These are phyloP conservation scores for Amanita pallidorosea DNA, from an alignment of 768 basidiomycete genomes.

Conservation along the genomic window DNA sequence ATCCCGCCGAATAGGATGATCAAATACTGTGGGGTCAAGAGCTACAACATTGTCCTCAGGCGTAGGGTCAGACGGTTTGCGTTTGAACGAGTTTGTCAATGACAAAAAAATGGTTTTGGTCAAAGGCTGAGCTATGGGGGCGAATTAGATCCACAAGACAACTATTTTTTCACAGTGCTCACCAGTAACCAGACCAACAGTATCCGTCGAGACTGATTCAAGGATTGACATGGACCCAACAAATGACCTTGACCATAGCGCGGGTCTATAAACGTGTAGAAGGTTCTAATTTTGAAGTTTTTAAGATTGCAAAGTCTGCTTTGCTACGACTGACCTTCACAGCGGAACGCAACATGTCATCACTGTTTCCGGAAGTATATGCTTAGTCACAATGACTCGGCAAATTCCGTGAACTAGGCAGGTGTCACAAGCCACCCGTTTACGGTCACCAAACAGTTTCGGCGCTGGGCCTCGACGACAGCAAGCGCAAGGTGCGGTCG, in stretches of 20 bases:
- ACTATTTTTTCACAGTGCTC: not conserved
- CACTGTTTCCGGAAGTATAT: not conserved
- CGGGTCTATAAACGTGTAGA: not conserved
- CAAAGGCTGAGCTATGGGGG: constrained; percentile 15
- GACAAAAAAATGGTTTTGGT: constrained; percentile 44
- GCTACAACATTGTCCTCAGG: constrained; percentile 40
- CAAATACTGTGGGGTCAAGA: constrained; percentile 77
- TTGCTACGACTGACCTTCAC: not conserved
- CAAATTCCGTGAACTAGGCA: constrained; percentile 26
- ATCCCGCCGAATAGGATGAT: constrained; percentile 81
- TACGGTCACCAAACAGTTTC: constrained; percentile 18
- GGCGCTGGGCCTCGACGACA: constrained; percentile 31
- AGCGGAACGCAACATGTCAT: constrained; percentile 6
- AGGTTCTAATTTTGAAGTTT: not conserved
- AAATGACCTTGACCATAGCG: not conserved
- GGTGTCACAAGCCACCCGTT: constrained; percentile 30
- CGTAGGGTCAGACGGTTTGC: constrained; percentile 26
- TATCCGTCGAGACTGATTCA: not conserved
- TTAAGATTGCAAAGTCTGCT: not conserved
- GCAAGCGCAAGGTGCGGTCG: constrained; percentile 30
- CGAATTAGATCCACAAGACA: not conserved
- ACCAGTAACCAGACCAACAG: constrained; percentile 1
- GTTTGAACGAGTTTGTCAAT: constrained; percentile 48
- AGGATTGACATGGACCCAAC: not conserved
- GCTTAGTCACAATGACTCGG: constrained; percentile 26